phyloP scores from a whole-genome alignment of 176 grass and related monocot species.

The Oryza coarctata region DNA sequence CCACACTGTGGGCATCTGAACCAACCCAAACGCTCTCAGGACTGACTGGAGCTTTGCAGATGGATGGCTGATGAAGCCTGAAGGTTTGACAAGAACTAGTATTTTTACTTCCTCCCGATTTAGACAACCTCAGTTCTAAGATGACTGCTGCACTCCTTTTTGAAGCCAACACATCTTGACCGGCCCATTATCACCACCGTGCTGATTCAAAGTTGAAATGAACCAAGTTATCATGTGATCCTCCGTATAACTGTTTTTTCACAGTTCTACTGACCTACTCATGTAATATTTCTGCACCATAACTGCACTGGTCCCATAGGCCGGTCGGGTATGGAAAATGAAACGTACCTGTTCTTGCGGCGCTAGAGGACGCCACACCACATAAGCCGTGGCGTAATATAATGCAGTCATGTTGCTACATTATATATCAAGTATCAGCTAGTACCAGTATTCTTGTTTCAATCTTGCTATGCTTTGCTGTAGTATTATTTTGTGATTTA shows the following conservation, averaged over 20 bases:
- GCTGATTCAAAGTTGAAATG: constrained; percentile 7
- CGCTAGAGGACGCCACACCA: not conserved
- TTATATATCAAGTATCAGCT: not conserved
- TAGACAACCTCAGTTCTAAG: not conserved
- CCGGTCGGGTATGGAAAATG: not conserved
- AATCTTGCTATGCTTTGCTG: not conserved
- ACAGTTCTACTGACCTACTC: not conserved
- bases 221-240: not conserved
- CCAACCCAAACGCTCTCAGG: not conserved
- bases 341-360: not conserved
- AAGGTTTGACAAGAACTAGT: not conserved
- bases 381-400: not conserved
- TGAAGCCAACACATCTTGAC: constrained; percentile 4
- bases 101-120: not conserved
- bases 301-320: not conserved
- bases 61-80: not conserved
- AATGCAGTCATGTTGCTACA: not conserved
- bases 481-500: not conserved
- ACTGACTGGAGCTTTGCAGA: not conserved
- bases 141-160: constrained; percentile 12
- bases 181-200: not conserved
- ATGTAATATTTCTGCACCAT: not conserved
- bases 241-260: not conserved
- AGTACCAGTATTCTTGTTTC: not conserved
- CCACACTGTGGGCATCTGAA: not conserved